Evolutionary conservation across 768 basidiomycete species (phyloP).

Genomic region (Termitomyces sp.): DNA sequence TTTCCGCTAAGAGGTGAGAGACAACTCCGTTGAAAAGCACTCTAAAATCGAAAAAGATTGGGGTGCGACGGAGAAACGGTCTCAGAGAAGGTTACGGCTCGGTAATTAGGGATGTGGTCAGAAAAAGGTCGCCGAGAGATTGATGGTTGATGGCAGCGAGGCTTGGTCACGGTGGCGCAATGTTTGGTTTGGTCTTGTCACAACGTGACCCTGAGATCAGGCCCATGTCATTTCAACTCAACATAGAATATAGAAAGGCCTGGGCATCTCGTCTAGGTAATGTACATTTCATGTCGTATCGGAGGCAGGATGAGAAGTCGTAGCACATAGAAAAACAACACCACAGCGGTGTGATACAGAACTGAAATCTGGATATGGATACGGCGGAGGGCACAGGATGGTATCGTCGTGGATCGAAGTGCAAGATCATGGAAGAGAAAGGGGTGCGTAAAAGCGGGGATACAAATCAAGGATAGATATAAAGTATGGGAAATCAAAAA

Average conservation of each 20-base stretch:
- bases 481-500: constrained; percentile 32
- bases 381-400: neutral
- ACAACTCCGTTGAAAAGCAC: too few species aligned
- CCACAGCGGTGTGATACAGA: neutral
- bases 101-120: too few species aligned
- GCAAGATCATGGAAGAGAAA: neutral
- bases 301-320: neutral
- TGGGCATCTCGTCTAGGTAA: neutral
- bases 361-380: neutral
- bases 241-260: neutral
- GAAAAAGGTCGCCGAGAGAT: neutral
- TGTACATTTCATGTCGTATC: neutral
- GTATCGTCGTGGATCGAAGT: neutral
- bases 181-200: neutral
- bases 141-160: neutral
- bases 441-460: neutral
- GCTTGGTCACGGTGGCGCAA: neutral
- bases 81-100: too few species aligned
- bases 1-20: too few species aligned
- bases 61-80: too few species aligned
- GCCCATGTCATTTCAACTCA: neutral
- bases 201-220: neutral
- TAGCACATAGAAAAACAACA: neutral
- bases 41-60: too few species aligned
- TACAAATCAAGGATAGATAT: neutral